phyloP scores from a whole-genome alignment of 768 basidiomycete genomes.

The Tulasnella sp. region DNA sequence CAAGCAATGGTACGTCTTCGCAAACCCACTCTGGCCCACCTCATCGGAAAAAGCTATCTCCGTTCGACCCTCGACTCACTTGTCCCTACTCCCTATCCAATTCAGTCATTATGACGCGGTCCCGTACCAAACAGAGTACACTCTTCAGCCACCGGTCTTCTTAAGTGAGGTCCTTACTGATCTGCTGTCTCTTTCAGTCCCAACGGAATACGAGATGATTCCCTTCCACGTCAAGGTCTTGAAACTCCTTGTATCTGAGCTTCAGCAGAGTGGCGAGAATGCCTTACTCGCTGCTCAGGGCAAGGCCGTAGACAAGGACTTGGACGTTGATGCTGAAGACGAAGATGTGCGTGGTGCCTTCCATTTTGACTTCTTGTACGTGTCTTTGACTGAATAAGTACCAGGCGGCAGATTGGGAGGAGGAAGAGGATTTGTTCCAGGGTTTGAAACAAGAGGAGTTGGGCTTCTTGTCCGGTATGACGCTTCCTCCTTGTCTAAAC shows the following conservation, averaged over 20 bases:
- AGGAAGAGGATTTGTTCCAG: slow-evolving; percentile 73
- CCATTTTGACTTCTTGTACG: background rate
- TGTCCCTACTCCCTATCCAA: background rate
- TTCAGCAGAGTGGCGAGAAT: slow-evolving; percentile 77
- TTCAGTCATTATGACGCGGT: slow-evolving; percentile 95
- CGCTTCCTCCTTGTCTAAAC: background rate
- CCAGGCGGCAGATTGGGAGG: slow-evolving; percentile 91
- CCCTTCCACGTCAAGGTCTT: slow-evolving; percentile 91
- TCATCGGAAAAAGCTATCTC: background rate
- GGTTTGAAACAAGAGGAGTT: slow-evolving; percentile 73
- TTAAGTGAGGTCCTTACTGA: background rate
- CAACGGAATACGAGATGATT: slow-evolving; percentile 82
- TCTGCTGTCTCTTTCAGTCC: slow-evolving; percentile 54
- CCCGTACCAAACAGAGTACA: slow-evolving; percentile 83
- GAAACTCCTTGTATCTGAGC: slow-evolving; percentile 83
- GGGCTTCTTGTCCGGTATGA: slow-evolving; percentile 67
- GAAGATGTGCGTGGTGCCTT: slow-evolving; percentile 55
- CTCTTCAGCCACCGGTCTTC: background rate
- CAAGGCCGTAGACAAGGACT: slow-evolving; percentile 45
- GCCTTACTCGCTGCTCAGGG: slow-evolving; percentile 61
- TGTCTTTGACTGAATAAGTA: slow-evolving; percentile 26
- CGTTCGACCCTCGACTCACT: slow-evolving; percentile 22
- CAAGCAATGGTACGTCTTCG: slow-evolving; percentile 69
- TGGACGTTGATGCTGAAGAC: slow-evolving; percentile 43
- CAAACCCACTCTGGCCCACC: slow-evolving; percentile 29